Conservation (phyloP, 805 yeast species). For the Saccharomycopsis fodiens region DNA sequence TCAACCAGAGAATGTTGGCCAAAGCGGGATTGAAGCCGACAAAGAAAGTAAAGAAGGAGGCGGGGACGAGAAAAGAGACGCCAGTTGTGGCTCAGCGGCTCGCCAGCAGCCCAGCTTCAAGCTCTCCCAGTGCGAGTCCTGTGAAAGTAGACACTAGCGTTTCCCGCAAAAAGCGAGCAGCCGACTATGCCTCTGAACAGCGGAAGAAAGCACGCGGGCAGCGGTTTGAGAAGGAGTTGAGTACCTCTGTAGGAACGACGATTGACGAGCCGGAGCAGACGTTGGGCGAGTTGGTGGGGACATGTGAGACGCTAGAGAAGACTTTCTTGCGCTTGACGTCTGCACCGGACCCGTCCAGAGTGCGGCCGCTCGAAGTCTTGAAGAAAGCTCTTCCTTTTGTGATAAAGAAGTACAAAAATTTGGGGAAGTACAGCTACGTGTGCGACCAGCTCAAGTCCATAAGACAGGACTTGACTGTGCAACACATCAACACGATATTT, state of each 20-base stretch:
- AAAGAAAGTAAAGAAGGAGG: neutral
- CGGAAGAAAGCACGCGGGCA: constrained; percentile 38
- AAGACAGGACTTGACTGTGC: constrained; percentile 90
- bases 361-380: constrained; percentile 64
- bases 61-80: too few relatives aligned
- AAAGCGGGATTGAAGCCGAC: neutral
- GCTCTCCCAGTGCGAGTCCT: too few relatives aligned
- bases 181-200: constrained; percentile 23
- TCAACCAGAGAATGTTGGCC: constrained; percentile 1
- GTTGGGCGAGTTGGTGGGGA: constrained; percentile 46
- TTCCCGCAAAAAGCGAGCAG: constrained; percentile 20
- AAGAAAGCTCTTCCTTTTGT: constrained; percentile 50
- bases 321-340: constrained; percentile 79
- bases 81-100: too few relatives aligned
- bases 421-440: constrained; percentile 60
- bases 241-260: neutral
- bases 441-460: constrained; percentile 89
- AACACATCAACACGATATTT: constrained; percentile 71
- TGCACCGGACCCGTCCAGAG: constrained; percentile 79
- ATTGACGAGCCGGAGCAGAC: constrained; percentile 14
- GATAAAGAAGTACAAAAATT: constrained; percentile 38
- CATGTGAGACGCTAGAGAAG: constrained; percentile 61
- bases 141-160: neutral
- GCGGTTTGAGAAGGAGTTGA: constrained; percentile 38
- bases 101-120: neutral